Evolutionary conservation across 148 eudicot genomes (phyloP).

Genomic region (Vaccinium darrowii): DNA sequence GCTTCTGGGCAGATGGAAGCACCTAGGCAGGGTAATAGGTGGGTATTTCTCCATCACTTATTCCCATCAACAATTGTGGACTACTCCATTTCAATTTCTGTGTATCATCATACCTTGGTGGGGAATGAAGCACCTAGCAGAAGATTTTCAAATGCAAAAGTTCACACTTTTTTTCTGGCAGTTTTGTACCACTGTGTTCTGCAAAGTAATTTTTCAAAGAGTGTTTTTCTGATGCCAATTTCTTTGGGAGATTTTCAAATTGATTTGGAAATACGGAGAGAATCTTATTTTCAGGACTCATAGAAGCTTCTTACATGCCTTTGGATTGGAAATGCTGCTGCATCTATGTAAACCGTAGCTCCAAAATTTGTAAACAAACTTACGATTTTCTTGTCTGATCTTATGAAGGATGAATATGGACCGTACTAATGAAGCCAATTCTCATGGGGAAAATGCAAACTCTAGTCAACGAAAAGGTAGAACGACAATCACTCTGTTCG

Average conservation of each 20-base stretch:
- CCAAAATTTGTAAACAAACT: not conserved
- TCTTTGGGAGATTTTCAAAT: not conserved
- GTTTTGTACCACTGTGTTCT: not conserved
- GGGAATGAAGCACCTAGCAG: not conserved
- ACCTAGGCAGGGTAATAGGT: conserved; percentile 41
- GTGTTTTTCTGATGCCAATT: conserved; percentile 9
- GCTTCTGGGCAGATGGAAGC: conserved; percentile 22
- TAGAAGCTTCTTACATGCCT: conserved; percentile 9
- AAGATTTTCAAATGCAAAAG: not conserved
- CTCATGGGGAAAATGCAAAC: conserved; percentile 37
- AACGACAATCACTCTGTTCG: not conserved
- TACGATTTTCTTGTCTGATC: conserved; percentile 7
- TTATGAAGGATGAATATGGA: conserved; percentile 48
- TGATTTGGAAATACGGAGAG: not conserved
- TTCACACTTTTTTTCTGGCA: not conserved
- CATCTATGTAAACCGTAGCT: not conserved
- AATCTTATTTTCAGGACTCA: not conserved
- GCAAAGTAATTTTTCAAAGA: not conserved
- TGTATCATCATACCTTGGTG: not conserved
- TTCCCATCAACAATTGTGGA: not conserved
- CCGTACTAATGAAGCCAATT: conserved; percentile 33
- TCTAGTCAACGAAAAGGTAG: conserved; percentile 52
- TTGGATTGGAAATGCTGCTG: conserved; percentile 7
- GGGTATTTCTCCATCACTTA: conserved; percentile 13
- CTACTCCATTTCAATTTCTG: not conserved